Evolutionary conservation across 2,329 filamentous ascomycete genomes (phyloP).

Genomic region (Colletotrichum zoysiae): DNA sequence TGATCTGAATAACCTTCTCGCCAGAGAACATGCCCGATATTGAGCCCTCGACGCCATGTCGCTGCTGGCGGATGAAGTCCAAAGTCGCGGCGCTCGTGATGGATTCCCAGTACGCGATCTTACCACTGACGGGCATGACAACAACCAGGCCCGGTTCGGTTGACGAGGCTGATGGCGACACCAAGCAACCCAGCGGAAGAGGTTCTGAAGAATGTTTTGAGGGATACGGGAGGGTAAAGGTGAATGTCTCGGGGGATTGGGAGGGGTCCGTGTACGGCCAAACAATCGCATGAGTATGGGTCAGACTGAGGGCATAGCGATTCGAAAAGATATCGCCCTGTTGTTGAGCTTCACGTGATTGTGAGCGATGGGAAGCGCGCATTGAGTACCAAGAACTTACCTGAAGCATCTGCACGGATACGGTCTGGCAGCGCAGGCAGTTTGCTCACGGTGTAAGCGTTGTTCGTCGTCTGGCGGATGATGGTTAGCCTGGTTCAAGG

Average conservation of each 20-base stretch:
- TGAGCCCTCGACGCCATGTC: slow-evolving; percentile 80
- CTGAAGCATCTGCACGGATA: slow-evolving; percentile 74
- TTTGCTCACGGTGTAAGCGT: slow-evolving; percentile 87
- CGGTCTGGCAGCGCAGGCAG: slow-evolving; percentile 85
- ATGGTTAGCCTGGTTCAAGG: slow-evolving; percentile 32
- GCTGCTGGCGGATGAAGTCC: slow-evolving; percentile 84
- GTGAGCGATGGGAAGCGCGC: slow-evolving; percentile 44
- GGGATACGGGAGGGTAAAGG: slow-evolving; percentile 81
- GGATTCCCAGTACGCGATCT: slow-evolving; percentile 94
- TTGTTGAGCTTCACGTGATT: slow-evolving; percentile 65
- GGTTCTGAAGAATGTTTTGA: slow-evolving; percentile 76
- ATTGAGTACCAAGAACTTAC: slow-evolving; percentile 62
- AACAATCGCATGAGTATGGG: slow-evolving; percentile 83
- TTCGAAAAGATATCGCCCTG: slow-evolving; percentile 75
- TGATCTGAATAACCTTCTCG: slow-evolving; percentile 81
- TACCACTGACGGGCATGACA: slow-evolving; percentile 85
- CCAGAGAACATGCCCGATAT: slow-evolving; percentile 82
- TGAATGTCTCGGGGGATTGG: slow-evolving; percentile 80
- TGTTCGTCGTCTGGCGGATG: slow-evolving; percentile 78
- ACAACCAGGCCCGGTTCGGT: slow-evolving; percentile 88
- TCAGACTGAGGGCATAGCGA: slow-evolving; percentile 84
- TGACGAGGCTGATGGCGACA: slow-evolving; percentile 82
- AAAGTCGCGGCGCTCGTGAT: slow-evolving; percentile 89
- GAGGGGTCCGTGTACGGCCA: slow-evolving; percentile 87
- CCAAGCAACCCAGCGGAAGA: slow-evolving; percentile 84